Evolutionary conservation across 352 stramenopile genomes (phyloP), one percentile per base, ranked within the genome.

Genomic region (Globisporangium paroecandrum): DNA sequence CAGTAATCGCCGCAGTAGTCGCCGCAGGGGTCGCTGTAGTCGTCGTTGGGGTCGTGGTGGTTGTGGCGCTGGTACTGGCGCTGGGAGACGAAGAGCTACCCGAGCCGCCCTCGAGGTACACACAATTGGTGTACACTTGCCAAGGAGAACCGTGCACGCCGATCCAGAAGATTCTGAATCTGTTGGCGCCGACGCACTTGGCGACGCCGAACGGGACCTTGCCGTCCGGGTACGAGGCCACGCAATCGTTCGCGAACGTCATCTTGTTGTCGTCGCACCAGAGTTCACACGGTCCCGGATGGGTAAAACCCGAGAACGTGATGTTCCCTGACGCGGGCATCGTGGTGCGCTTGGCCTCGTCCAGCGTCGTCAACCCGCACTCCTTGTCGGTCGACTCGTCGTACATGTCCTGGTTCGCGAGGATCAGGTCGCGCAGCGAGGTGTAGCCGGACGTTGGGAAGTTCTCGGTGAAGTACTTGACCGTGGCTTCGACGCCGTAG

Each of bases 251-350:
- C 2, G 77, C 77, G 46, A 76, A 85, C 38, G 78, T 58, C 38
- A 91, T 66, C 62, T 82, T 83, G 64, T 68, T 81, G 62, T 86
- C 71, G 59, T 82, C 79, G 54, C 79, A 89, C 79, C 81, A 89
- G 51, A 86, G 70, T 54, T 91, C 83, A 47, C 83, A 91, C n/a
- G 76, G 78, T 2, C 83, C 81, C 0, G 76, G 66, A 65, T 91
- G 83, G 0, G 78, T 79, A 65, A 90, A 90, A 0, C 78, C 79
- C 13, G 77, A 74, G 72, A 77, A 85, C 59, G 70, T 80, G 46
- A 90, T 63, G 57, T 78, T 60, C 2, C 62, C 66, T 13, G 77
- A 66, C 8, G 62, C 22, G 4, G 79, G 78, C 60, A 88, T 69
- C 41, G 77, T 76, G 4, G 49, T 38, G 65, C 58, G 68, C 70